Evolutionary conservation across 768 basidiomycete species (phyloP), one percentile per base, ranked within the genome.

Genomic region (Boletus rex-veris): DNA sequence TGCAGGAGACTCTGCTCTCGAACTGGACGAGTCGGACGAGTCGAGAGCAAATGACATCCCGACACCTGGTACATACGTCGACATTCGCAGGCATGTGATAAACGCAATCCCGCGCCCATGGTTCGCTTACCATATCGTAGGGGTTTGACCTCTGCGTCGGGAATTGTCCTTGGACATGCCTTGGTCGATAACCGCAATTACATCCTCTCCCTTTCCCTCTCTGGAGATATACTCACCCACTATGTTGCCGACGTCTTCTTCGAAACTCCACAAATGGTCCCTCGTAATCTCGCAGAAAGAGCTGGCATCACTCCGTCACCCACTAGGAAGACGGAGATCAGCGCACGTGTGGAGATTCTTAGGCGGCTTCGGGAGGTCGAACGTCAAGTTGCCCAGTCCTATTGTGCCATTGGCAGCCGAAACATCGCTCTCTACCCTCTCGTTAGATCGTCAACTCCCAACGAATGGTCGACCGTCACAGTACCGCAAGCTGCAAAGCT

Each of bases 271-370:
- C 67, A 71, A n/a, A 75, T 86, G 61, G 70, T 82, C 24, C 64
- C 79, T 14, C 47, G 55, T 39, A 74, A 80, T 54, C 71, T 83
- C 8, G 72, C 76, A 1, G 58, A 58, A 35, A 75, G 81, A 31
- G 86, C 84, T 61, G 83, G 85, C 1, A 39, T 40, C 1, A 53
- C 61, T 1, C 59, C 58, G 0, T 50, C 64, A 21, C 66, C 79
- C 1, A 40, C 46, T 8, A 72, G 65, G 28, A 61, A 63, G 15
- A 58, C 59, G 6, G 71, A 86, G 54, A 67, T 78, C 45, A 70
- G 73, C 26, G 90, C 91, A 3, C 79, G 92, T 3, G 76, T 90
- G 4, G 76, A 82, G 49, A 77, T 86, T 18, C 75, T 90, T 24
- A 81, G 77, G 60, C 74, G 71, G n/a, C 61, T 92, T 19, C 80